Evolutionary conservation across 2,329 filamentous ascomycete genomes (phyloP).

Genomic region (Elsinoe batatas): DNA sequence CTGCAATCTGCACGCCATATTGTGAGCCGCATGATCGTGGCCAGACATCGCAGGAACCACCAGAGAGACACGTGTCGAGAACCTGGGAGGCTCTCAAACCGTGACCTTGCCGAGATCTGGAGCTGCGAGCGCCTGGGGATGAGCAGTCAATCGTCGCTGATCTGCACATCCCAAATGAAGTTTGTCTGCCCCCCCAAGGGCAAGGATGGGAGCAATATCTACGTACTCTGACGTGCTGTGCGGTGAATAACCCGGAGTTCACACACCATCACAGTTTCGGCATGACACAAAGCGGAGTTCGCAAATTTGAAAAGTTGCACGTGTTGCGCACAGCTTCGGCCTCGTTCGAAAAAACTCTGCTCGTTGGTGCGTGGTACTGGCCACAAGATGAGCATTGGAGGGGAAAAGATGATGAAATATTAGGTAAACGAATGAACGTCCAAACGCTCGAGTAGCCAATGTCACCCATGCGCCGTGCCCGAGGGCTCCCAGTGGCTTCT

Average conservation of each 20-base stretch:
- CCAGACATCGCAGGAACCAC: neutral
- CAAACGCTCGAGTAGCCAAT: slow-evolving; percentile 1
- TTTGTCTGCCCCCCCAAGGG: neutral
- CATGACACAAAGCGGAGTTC: neutral
- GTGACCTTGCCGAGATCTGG: neutral
- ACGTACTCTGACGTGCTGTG: neutral
- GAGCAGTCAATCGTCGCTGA: neutral
- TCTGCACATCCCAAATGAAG: neutral
- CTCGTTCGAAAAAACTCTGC: neutral
- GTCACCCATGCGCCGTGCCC: neutral
- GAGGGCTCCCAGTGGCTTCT: neutral
- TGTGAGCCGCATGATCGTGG: slow-evolving; percentile 4
- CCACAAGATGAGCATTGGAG: neutral
- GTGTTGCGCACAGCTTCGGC: neutral
- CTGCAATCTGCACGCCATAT: neutral
- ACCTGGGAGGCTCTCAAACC: neutral
- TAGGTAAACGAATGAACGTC: slow-evolving; percentile 2
- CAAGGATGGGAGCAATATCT: neutral
- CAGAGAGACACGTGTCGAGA: neutral
- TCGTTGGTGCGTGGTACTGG: neutral
- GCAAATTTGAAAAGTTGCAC: neutral
- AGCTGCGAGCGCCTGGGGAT: slow-evolving; percentile 4
- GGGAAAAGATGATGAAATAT: slow-evolving; percentile 10
- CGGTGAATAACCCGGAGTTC: neutral
- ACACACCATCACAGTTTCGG: neutral